phyloP scores from a whole-genome alignment of 352 stramenopile species.

The Pythium folliculosum region DNA sequence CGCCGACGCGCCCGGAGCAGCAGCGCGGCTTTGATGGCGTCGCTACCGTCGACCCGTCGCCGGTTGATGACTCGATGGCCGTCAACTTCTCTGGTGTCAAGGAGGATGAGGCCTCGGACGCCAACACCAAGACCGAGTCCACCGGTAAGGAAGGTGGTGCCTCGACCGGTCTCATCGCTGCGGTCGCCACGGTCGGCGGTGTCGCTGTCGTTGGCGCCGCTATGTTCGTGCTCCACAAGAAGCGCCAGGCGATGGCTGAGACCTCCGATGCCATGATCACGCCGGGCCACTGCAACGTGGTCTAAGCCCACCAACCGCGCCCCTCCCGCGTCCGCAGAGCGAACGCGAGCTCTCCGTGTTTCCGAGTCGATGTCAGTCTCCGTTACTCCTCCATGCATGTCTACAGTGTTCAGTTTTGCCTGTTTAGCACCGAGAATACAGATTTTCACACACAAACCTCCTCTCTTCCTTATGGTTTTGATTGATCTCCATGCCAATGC shows the following conservation, averaged over 20 bases:
- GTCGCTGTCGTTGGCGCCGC: conserved; percentile 21
- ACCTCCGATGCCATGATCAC: conserved; percentile 11
- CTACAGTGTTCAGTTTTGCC: neutral
- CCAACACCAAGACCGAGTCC: conserved; percentile 11
- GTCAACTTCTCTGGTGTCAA: conserved; percentile 15
- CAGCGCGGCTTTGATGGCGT: neutral
- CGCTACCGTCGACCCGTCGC: neutral
- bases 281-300: conserved; percentile 14
- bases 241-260: conserved; percentile 1
- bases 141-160: neutral
- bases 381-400: conserved; percentile 1
- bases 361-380: neutral
- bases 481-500: too few species aligned
- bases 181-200: conserved; percentile 17
- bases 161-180: conserved; percentile 14
- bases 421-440: neutral
- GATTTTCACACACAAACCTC: neutral
- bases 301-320: conserved; percentile 10
- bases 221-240: conserved; percentile 23
- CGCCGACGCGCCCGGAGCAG: conserved; percentile 9
- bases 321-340: neutral
- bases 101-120: conserved; percentile 6
- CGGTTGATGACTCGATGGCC: conserved; percentile 4
- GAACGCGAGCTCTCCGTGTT: conserved; percentile 3
- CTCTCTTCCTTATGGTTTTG: neutral